phyloP scores from a whole-genome alignment of 2,329 filamentous ascomycete genomes.

The Tolypocladium ophioglossoides region DNA sequence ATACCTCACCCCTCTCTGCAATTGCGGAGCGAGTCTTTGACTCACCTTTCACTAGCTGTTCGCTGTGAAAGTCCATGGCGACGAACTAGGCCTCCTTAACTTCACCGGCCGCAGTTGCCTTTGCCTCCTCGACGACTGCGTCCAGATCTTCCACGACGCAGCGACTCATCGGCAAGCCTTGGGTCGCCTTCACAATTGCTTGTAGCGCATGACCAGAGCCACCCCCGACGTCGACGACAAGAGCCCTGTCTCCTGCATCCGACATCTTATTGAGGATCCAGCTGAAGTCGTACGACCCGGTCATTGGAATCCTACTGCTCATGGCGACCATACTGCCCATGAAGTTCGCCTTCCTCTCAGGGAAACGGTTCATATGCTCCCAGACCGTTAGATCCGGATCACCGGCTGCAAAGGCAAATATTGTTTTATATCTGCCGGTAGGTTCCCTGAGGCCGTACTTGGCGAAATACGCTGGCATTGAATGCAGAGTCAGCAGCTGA shows the following conservation, averaged over 20 bases:
- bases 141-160: conserved; percentile 6
- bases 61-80: conserved; percentile 9
- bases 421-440: conserved; percentile 11
- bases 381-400: conserved; percentile 18
- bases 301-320: conserved; percentile 11
- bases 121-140: conserved; percentile 10
- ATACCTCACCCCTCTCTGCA: background rate
- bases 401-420: conserved; percentile 16
- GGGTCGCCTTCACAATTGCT: conserved; percentile 5
- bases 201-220: conserved; percentile 9
- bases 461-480: conserved; percentile 20
- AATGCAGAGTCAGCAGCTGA: conserved; percentile 9
- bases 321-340: conserved; percentile 17
- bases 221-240: conserved; percentile 10
- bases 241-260: background rate
- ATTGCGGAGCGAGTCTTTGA: background rate
- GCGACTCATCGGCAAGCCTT: conserved; percentile 1
- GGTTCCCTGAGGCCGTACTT: conserved; percentile 20
- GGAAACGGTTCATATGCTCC: conserved; percentile 16
- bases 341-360: conserved; percentile 13
- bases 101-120: conserved; percentile 6
- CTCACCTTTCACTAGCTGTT: conserved; percentile 9
- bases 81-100: background rate
- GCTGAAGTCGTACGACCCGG: conserved; percentile 18
- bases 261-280: conserved; percentile 12